A percentile compares a stretch with the other conserved stretches of the same genome.
Evolutionary conservation across 441 rosid species (phyloP).

Genomic region (Corymbia calophylla): DNA sequence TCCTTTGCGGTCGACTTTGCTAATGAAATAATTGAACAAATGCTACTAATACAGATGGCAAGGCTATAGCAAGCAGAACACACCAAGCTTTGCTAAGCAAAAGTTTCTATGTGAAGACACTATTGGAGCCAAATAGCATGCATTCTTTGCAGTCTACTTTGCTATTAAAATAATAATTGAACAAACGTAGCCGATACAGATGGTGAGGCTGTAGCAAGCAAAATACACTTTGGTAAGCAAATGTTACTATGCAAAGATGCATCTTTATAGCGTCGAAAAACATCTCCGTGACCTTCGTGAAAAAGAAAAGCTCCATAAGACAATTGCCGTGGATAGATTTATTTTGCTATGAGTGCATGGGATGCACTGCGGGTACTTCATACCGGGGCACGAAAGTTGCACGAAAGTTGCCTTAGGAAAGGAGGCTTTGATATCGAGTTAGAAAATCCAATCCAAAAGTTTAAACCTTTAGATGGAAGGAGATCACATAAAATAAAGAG

Average conservation of each 20-base stretch:
- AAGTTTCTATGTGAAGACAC: neutral
- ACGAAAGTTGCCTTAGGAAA: too few species aligned
- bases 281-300: too few species aligned
- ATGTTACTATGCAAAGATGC: neutral
- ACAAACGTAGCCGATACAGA: neutral
- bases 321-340: too few species aligned
- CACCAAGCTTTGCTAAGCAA: neutral
- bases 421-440: too few species aligned
- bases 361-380: too few species aligned
- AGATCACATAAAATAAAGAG: neutral
- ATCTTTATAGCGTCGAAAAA: accelerated
- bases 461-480: neutral
- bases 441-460: neutral
- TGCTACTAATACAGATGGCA: neutral
- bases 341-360: too few species aligned
- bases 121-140: too few species aligned
- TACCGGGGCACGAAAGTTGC: too few species aligned
- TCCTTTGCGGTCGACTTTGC: neutral
- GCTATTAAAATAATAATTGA: too few species aligned
- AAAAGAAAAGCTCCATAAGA: too few species aligned
- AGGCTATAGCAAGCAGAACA: neutral
- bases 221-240: neutral
- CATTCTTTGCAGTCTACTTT: too few species aligned
- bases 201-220: too few species aligned
- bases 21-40: neutral